Base-by-base conservation (phyloP, 148 eudicot genomes). In the Spergularia bocconei region DNA sequence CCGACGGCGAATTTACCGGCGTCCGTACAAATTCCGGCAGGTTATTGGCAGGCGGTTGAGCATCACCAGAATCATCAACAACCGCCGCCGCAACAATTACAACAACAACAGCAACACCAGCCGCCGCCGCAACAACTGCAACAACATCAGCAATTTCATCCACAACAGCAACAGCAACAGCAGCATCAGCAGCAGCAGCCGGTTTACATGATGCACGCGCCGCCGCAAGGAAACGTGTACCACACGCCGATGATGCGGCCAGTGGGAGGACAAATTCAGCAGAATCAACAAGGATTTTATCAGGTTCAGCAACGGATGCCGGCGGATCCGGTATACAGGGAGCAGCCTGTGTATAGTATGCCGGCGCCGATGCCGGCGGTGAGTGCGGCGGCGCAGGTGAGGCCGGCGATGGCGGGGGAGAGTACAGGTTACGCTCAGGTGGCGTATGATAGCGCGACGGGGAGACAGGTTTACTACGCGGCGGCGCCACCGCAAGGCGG, bases 161-260 rank as follows among this genome's bases (percentile, higher is more conserved):
- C 76, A 11, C 78, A 47, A 52, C 41, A 8, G 13, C 78, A 75
- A 4, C 52, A 14, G 1, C 77, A 52, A 1, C 11, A 72, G 3
- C 79, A 61, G 3, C 80, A 8, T 0, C 80, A 50, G 4, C 80
- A 73, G 9, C 81, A 83, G 17, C 91, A 88, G 16, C 86, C 82
- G 13, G 86, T 91, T 1, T 93, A 89, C 84, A 87, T 92, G 88
- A 85, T 92, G 52, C 93, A 82, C 61, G 81, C 89, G 64, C 91
- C 84, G 0, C 70, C 39, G 2, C 75, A 54, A 15, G 71, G 85
- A 10, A 76, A 77, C 44, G 72, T 83, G 67, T 86, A 85, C 60
- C 93, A 89, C 77, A 77, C 87, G 72, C 93, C 82, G 36, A 74
- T 88, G 80, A 84, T 77, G 16, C 70, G 91, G 21, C 88, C 82